Percentiles rank a stretch among this genome's conserved stretches.
These are phyloP conservation scores for Calonectria pteridis DNA, from an alignment of 2,329 filamentous ascomycete genomes.

Conservation along the genomic window DNA sequence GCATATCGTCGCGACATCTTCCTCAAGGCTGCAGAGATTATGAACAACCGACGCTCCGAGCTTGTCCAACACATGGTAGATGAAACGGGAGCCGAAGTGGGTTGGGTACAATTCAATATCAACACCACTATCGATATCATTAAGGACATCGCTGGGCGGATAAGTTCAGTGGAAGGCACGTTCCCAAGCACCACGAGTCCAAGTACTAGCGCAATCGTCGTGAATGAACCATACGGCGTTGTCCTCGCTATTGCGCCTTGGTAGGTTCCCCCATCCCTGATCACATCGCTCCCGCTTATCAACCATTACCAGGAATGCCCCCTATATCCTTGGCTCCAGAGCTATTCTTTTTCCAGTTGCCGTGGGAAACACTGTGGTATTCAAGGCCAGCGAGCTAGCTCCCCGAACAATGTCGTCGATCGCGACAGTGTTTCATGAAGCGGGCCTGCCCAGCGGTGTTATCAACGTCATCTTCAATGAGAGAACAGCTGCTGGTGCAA, in stretches of 20 bases:
- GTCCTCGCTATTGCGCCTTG: slow-evolving; percentile 85
- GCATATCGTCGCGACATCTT: slow-evolving; percentile 76
- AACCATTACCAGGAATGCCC: slow-evolving; percentile 62
- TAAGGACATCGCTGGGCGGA: slow-evolving; percentile 58
- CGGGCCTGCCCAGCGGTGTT: slow-evolving; percentile 80
- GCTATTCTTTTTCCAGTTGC: slow-evolving; percentile 76
- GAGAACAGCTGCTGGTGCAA: slow-evolving; percentile 73
- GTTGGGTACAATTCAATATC: slow-evolving; percentile 59
- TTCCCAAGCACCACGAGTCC: slow-evolving; percentile 51
- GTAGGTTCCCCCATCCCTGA: slow-evolving; percentile 58
- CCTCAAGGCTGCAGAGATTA: slow-evolving; percentile 74
- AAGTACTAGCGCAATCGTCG: slow-evolving; percentile 67
- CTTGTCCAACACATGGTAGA: slow-evolving; percentile 68
- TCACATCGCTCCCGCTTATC: not conserved
- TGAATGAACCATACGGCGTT: slow-evolving; percentile 84
- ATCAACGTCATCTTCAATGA: slow-evolving; percentile 79
- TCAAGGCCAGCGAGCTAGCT: slow-evolving; percentile 78
- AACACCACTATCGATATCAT: slow-evolving; percentile 52
- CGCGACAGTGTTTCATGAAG: slow-evolving; percentile 74
- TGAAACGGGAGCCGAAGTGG: slow-evolving; percentile 57
- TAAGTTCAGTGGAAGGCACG: slow-evolving; percentile 53
- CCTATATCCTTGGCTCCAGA: slow-evolving; percentile 66
- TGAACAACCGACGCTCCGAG: slow-evolving; percentile 71
- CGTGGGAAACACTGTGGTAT: slow-evolving; percentile 80
- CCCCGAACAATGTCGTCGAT: slow-evolving; percentile 75